Evolutionary conservation across 2,329 filamentous ascomycete genomes (phyloP), one percentile per base, ranked within the genome.

Genomic region (Beauveria sp.): DNA sequence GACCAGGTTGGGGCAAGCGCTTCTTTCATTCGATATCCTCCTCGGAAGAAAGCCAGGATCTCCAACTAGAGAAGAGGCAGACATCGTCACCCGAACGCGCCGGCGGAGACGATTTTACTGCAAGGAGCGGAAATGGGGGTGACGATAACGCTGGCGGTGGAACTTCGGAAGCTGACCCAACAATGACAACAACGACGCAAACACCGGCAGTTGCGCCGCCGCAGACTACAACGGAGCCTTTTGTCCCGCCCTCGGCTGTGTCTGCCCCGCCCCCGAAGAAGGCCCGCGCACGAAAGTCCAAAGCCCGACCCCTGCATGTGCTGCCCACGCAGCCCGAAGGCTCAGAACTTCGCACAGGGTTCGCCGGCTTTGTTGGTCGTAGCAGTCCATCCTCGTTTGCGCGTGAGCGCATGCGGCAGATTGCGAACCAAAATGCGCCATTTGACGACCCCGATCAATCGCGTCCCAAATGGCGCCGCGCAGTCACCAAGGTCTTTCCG

Each of bases 341-440:
- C 50, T 62, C 67, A 6, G 73, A 74, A 54, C 62, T 71, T 42
- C 68, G 63, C 16, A 68, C 68, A 8, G 58, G 18, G 20, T 59
- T 59, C 22, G 63, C 66, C 26, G 66, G 67, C 42, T 65, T 66
- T 26, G 67, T 66, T 40, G 73, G 75, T 24, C 74, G 74, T 30
- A 70, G 70, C 54, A 78, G 76, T 62, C 76, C 76, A 3, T 78
- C 77, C 5, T 77, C 75, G 8, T 75, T 78, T 67, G 75, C 76
- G 28, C 71, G 76, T 52, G 72, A 77, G 63, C 72, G 76, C 20
- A 78, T 78, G 74, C 73, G 75, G 50, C 70, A 77, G 54, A 75
- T 78, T 63, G 76, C 76, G 10, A 72, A 73, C 56, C 75, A 71
- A 38, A 76, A 76, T 52, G 74, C 75, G 58, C 75, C 76, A 40